These are phyloP conservation scores for Clavispora phyllophila DNA, from an alignment of 805 yeast genomes.

Conservation along the genomic window DNA sequence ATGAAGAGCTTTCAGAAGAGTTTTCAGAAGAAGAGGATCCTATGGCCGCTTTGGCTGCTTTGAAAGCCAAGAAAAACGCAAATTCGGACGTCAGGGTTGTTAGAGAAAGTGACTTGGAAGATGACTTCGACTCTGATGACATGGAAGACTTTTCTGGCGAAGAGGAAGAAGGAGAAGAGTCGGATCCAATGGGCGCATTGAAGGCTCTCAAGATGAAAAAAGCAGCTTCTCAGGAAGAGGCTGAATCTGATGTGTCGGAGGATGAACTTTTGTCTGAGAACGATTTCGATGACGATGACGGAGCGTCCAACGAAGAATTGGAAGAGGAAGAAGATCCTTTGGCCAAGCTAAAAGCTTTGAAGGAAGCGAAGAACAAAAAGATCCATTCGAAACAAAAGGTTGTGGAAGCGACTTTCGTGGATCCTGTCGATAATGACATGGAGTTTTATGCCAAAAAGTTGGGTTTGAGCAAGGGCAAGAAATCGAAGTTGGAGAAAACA, in stretches of 20 bases:
- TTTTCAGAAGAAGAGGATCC: constrained; percentile 5
- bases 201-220: constrained; percentile 14
- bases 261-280: constrained; percentile 6
- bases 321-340: constrained; percentile 20
- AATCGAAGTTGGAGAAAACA: constrained; percentile 38
- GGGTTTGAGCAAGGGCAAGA: constrained; percentile 57
- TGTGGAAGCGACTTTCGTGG: constrained; percentile 14
- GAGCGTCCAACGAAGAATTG: constrained; percentile 6
- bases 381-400: constrained; percentile 6
- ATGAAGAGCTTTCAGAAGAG: constrained; percentile 1
- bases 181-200: constrained; percentile 13
- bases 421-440: constrained; percentile 58
- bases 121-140: constrained; percentile 3
- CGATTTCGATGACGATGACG: constrained; percentile 12
- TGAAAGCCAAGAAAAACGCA: constrained; percentile 6
- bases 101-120: constrained; percentile 27
- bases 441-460: constrained; percentile 77
- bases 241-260: constrained; percentile 23
- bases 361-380: constrained; percentile 7
- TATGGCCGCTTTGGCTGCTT: constrained; percentile 20
- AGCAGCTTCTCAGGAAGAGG: constrained; percentile 1
- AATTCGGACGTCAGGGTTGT: constrained; percentile 19
- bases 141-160: background rate
- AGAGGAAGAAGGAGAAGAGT: constrained; percentile 6
- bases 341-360: constrained; percentile 19